Conservation (phyloP, 164 flowering plant genomes). For the Paratinospora sagittata region DNA sequence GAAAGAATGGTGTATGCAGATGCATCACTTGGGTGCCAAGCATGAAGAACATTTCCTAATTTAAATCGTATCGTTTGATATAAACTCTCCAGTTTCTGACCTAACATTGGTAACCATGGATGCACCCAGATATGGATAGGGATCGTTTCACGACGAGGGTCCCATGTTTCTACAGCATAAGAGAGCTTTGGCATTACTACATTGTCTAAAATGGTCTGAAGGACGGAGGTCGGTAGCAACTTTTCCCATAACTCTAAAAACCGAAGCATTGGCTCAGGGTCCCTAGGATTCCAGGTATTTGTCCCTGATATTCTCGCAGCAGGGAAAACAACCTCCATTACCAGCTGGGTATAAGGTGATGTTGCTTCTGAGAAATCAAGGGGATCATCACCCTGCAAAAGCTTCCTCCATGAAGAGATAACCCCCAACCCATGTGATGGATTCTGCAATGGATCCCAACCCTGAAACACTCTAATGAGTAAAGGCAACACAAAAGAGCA, state of each 20-base stretch:
- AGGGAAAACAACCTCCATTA: slow-evolving; percentile 75
- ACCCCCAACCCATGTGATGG: slow-evolving; percentile 60
- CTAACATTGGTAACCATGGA: slow-evolving; percentile 84
- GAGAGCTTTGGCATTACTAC: slow-evolving; percentile 73
- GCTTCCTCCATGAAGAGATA: slow-evolving; percentile 52
- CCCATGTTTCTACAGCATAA: slow-evolving; percentile 80
- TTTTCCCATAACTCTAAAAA: slow-evolving; percentile 80
- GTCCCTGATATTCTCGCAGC: slow-evolving; percentile 80
- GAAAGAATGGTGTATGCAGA: slow-evolving; percentile 74
- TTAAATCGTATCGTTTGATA: slow-evolving; percentile 63
- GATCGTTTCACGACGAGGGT: slow-evolving; percentile 75
- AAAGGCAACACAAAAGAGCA: slow-evolving; percentile 67
- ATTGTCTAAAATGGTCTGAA: slow-evolving; percentile 52
- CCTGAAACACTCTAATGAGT: slow-evolving; percentile 68
- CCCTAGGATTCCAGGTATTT: slow-evolving; percentile 81
- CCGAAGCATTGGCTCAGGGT: slow-evolving; percentile 83
- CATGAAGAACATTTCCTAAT: slow-evolving; percentile 74
- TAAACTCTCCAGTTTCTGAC: slow-evolving; percentile 61
- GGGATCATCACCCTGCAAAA: slow-evolving; percentile 56
- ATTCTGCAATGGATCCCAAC: slow-evolving; percentile 83
- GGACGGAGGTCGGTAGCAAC: slow-evolving; percentile 56
- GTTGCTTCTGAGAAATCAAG: slow-evolving; percentile 37
- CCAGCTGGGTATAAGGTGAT: slow-evolving; percentile 61
- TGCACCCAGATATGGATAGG: slow-evolving; percentile 91
- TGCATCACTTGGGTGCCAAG: slow-evolving; percentile 87